phyloP scores from a whole-genome alignment of 495 filamentous ascomycete genomes.

The Parmelia sp. region DNA sequence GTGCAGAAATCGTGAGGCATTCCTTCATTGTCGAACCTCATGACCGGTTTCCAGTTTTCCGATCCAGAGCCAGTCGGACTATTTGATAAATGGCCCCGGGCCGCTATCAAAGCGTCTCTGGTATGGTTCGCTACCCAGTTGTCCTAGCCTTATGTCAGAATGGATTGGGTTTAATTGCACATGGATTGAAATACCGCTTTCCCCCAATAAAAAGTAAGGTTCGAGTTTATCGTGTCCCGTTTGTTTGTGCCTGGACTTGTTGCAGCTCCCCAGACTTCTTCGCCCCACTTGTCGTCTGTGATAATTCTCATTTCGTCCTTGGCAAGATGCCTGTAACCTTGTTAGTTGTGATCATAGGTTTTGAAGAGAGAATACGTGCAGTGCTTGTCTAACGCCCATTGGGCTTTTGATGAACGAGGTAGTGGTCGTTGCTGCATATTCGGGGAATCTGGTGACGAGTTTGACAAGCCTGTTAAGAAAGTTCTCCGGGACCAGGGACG shows the following conservation, averaged over 20 bases:
- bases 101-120: slow-evolving; percentile 64
- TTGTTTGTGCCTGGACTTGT: slow-evolving; percentile 35
- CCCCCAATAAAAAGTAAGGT: slow-evolving; percentile 76
- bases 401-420: slow-evolving; percentile 54
- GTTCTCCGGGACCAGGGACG: slow-evolving; percentile 38
- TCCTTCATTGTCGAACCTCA: slow-evolving; percentile 66
- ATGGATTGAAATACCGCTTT: slow-evolving; percentile 31
- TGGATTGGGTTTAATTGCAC: not conserved
- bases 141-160: slow-evolving; percentile 40
- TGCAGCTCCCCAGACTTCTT: slow-evolving; percentile 70
- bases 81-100: slow-evolving; percentile 34
- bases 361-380: slow-evolving; percentile 41
- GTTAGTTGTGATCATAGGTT: slow-evolving; percentile 10
- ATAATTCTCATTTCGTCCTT: slow-evolving; percentile 73
- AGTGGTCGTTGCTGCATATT: slow-evolving; percentile 54
- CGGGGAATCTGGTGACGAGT: slow-evolving; percentile 47
- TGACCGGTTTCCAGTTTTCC: slow-evolving; percentile 49
- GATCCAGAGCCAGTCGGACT: slow-evolving; percentile 8
- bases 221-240: slow-evolving; percentile 34
- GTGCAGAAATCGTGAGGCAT: slow-evolving; percentile 77
- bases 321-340: slow-evolving; percentile 48
- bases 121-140: slow-evolving; percentile 76
- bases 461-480: slow-evolving; percentile 41
- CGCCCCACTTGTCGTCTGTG: slow-evolving; percentile 67
- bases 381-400: slow-evolving; percentile 61